Conservation (phyloP, 2,329 filamentous ascomycete species). For the Aureobasidium sp. region DNA sequence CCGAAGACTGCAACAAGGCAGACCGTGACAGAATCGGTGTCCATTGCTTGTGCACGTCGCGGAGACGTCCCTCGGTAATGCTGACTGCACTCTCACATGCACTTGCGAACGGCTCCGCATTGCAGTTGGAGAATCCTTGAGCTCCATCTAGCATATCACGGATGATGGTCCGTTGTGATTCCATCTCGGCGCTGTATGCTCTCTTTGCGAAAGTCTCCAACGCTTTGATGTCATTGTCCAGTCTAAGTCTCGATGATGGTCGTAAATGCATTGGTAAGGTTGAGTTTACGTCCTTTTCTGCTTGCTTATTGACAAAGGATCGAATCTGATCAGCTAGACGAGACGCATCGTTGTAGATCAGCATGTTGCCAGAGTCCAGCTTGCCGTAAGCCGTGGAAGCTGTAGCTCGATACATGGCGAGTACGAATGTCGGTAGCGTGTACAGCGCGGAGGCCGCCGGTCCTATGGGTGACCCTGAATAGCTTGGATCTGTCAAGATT, state of each 20-base stretch:
- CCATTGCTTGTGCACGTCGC: conserved; percentile 50
- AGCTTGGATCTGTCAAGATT: conserved; percentile 45
- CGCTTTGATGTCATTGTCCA: conserved; percentile 47
- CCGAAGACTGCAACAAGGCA: conserved; percentile 53
- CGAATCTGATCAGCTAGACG: conserved; percentile 49
- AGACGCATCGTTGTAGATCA: conserved; percentile 56
- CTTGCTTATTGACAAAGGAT: conserved; percentile 38
- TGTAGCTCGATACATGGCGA: conserved; percentile 73
- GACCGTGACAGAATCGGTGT: conserved; percentile 50
- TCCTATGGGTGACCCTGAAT: conserved; percentile 48
- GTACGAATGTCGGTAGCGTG: conserved; percentile 59
- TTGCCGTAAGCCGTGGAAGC: conserved; percentile 65
- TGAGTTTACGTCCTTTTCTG: conserved; percentile 27
- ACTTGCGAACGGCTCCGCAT: conserved; percentile 48
- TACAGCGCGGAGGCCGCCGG: conserved; percentile 63
- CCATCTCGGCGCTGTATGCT: conserved; percentile 57
- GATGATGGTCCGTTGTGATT: conserved; percentile 54
- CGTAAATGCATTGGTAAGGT: conserved; percentile 20
- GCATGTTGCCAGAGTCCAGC: conserved; percentile 51
- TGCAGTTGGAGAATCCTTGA: conserved; percentile 54
- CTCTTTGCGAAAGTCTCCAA: conserved; percentile 53
- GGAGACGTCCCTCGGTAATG: conserved; percentile 50
- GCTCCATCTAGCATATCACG: conserved; percentile 55
- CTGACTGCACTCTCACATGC: conserved; percentile 54
- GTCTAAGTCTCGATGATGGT: conserved; percentile 34